Evolutionary conservation across 2,329 filamentous ascomycete genomes (phyloP), one percentile per base, ranked within the genome.

Genomic region (Cytospora mali): DNA sequence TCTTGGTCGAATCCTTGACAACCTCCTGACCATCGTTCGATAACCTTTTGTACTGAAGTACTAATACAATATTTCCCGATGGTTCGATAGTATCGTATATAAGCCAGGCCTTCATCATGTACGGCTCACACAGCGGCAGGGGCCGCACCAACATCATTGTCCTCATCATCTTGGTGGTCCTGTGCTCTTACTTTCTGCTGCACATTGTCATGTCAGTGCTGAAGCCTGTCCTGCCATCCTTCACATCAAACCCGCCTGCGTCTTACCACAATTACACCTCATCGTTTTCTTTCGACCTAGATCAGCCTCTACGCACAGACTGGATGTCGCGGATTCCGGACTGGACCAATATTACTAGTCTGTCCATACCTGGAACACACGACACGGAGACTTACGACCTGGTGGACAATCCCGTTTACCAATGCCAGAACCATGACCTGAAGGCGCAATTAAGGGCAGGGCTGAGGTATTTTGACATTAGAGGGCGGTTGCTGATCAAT

Each of bases 321-420:
- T 83, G 80, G 80, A 82, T 82, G 80, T 70, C 71, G 23, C 55
- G 56, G 7, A 68, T 82, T 13, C 77, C 78, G 29, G 77, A 82
- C 69, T 65, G 71, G 28, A 71, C 74, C 39, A 73, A 71, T 52
- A 70, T 84, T 35, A 74, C 79, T 33, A 75, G 71, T 56, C 74
- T 84, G 49, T 81, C 80, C 52, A 77, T 84, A 62, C 81, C 81
- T 0, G 81, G 81, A 31, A 83, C 81, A 1, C 81, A 84, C 71
- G 81, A 84, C 69, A 82, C 81, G 27, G 78, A 84, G 77, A 83
- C 81, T 21, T 80, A 78, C 66, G 69, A 71, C 51, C 72, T 80
- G 61, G 67, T 64, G 29, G 67, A 70, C 50, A 71, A 75, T 62
- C 54, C 66, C 28, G 61, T 64, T 10, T 75, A 78, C 56, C 76